These are phyloP conservation scores for Penicillium sp. DNA, from an alignment of 2,329 filamentous ascomycete species.

Conservation along the genomic window DNA sequence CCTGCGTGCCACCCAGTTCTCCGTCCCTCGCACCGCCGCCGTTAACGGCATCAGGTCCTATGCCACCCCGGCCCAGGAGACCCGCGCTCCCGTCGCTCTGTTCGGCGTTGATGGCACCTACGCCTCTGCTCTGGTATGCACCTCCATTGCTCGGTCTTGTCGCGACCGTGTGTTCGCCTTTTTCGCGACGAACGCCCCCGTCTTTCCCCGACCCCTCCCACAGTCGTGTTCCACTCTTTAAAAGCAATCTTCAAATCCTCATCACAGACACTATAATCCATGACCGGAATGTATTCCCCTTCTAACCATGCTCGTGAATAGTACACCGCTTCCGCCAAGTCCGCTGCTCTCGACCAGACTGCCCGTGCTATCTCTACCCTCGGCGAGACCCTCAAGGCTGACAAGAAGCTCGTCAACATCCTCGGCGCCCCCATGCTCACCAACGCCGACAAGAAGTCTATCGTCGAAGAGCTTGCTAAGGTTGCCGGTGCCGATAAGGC, in stretches of 20 bases:
- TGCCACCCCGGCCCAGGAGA: conserved; percentile 64
- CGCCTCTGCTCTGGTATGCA: conserved; percentile 91
- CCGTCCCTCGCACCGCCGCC: conserved; percentile 40
- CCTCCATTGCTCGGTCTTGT: conserved; percentile 1
- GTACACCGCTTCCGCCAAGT: conserved; percentile 96
- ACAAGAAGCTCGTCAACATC: conserved; percentile 74
- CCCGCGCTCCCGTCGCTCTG: conserved; percentile 83
- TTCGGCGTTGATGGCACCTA: conserved; percentile 98
- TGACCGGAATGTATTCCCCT: not conserved
- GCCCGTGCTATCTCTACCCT: conserved; percentile 75
- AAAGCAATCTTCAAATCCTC: conserved; percentile 9
- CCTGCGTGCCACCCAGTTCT: conserved; percentile 52
- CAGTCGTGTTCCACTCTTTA: conserved; percentile 10
- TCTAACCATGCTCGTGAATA: conserved; percentile 40
- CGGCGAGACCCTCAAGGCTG: conserved; percentile 70
- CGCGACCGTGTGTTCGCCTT: conserved; percentile 7
- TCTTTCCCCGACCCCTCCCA: conserved; percentile 20
- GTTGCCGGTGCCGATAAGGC: conserved; percentile 67
- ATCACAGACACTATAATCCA: not conserved
- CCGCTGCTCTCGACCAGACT: conserved; percentile 76
- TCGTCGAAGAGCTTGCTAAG: conserved; percentile 86
- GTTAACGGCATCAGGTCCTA: conserved; percentile 65
- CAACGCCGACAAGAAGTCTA: conserved; percentile 75
- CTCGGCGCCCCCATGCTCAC: conserved; percentile 77
- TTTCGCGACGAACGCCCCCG: conserved; percentile 7